These are phyloP conservation scores for Sarcomyxa edulis DNA, from an alignment of 768 basidiomycete genomes.

Conservation along the genomic window DNA sequence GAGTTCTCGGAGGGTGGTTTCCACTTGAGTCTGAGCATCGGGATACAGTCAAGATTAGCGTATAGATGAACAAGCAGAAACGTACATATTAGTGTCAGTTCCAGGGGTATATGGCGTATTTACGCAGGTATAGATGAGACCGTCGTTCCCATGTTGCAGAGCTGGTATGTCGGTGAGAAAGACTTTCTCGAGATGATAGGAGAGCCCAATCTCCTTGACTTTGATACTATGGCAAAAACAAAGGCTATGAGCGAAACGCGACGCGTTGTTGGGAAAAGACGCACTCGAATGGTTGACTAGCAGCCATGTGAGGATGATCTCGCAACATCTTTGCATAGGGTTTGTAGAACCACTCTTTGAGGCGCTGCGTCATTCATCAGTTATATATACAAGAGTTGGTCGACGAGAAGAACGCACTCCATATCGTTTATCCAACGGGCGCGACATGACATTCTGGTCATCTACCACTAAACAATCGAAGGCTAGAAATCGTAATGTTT, in stretches of 20 bases:
- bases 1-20: conserved; percentile 98
- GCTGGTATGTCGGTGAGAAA: conserved; percentile 79
- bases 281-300: conserved; percentile 77
- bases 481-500: conserved; percentile 75
- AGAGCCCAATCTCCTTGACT: conserved; percentile 82
- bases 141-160: conserved; percentile 90
- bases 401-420: conserved; percentile 51
- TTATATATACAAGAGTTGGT: neutral
- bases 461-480: conserved; percentile 93
- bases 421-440: conserved; percentile 81
- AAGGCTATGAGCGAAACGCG: conserved; percentile 8
- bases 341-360: conserved; percentile 77
- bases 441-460: conserved; percentile 81
- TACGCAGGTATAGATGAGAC: conserved; percentile 93
- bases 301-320: conserved; percentile 64
- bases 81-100: conserved; percentile 87
- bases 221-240: conserved; percentile 50
- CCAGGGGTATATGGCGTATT: conserved; percentile 77
- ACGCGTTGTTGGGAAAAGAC: conserved; percentile 19
- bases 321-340: conserved; percentile 70
- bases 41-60: conserved; percentile 1
- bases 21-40: conserved; percentile 80
- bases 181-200: conserved; percentile 85
- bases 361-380: conserved; percentile 44
- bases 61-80: conserved; percentile 4